Conservation (phyloP, 1,284 basidiomycete genomes). For the Ganoderma lingzhi region DNA sequence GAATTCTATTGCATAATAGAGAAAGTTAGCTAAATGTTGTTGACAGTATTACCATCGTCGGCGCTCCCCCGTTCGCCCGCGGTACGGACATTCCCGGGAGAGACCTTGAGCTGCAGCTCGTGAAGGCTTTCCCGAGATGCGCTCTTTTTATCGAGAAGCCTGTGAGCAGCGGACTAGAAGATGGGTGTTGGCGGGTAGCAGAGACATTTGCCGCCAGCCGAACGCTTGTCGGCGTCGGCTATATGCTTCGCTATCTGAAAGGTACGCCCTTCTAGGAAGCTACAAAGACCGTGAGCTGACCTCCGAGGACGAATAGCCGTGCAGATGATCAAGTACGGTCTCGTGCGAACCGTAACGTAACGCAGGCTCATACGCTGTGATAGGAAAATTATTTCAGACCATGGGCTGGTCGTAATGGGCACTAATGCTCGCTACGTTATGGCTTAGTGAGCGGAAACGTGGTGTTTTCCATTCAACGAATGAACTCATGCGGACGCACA, state of each 20-base stretch:
- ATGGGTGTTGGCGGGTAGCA: conserved; percentile 36
- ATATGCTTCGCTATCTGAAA: conserved; percentile 64
- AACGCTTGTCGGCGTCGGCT: conserved; percentile 42
- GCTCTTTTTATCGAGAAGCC: conserved; percentile 70
- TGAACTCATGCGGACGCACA: conserved; percentile 10
- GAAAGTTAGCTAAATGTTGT: background rate
- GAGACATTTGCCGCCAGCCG: conserved; percentile 18
- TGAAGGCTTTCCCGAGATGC: conserved; percentile 61
- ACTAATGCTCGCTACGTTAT: conserved; percentile 69
- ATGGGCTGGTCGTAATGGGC: conserved; percentile 70
- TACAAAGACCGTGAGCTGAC: background rate
- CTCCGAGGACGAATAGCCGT: conserved; percentile 46
- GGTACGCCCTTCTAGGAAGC: conserved; percentile 31
- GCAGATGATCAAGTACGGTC: conserved; percentile 64
- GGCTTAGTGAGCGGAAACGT: conserved; percentile 56
- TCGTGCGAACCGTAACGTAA: background rate
- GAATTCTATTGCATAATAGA: too few relatives aligned
- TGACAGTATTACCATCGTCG: conserved; percentile 59
- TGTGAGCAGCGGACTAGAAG: conserved; percentile 43
- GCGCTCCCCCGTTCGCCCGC: conserved; percentile 64
- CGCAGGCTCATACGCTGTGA: background rate
- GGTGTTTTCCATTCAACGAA: background rate
- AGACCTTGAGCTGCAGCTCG: conserved; percentile 64
- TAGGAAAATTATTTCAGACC: conserved; percentile 61
- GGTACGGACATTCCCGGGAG: conserved; percentile 55